Conservation (phyloP, 2,329 filamentous ascomycete genomes). For the Penicillium sp. region DNA sequence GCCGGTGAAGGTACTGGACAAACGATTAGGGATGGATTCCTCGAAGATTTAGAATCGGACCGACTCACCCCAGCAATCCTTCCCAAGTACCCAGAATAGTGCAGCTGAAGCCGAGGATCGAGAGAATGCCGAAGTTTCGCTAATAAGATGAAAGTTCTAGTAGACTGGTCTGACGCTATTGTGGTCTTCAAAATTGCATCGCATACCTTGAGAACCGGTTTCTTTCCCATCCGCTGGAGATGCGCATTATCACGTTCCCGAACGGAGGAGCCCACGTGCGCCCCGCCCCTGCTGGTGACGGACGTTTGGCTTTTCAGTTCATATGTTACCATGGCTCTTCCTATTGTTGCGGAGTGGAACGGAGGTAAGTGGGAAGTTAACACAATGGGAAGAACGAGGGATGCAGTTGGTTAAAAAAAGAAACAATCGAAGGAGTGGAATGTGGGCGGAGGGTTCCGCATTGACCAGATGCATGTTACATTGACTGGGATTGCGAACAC, state of each 20-base stretch:
- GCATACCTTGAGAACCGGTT: slow-evolving; percentile 1
- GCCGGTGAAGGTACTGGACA: not conserved
- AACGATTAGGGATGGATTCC: not conserved
- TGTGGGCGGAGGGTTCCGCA: too few species aligned
- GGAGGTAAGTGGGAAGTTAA: too few species aligned
- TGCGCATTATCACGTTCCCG: not conserved
- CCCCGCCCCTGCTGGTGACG: not conserved
- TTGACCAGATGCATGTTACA: too few species aligned
- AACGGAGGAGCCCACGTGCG: not conserved
- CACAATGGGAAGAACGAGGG: too few species aligned
- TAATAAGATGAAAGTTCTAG: slow-evolving; percentile 8
- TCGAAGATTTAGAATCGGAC: slow-evolving; percentile 16
- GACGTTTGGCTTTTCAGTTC: not conserved
- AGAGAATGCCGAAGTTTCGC: slow-evolving; percentile 41
- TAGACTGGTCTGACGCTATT: not conserved
- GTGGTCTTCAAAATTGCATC: not conserved
- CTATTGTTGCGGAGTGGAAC: not conserved
- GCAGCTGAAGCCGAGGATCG: slow-evolving; percentile 40
- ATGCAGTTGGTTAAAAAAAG: too few species aligned
- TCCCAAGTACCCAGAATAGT: slow-evolving; percentile 42
- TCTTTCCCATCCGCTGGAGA: slow-evolving; percentile 4
- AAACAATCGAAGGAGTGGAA: not conserved
- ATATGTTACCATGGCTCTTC: not conserved
- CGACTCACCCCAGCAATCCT: slow-evolving; percentile 32
- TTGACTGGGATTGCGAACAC: not conserved